Evolutionary conservation across 2,329 filamentous ascomycete genomes (phyloP), one percentile per base, ranked within the genome.

Genomic region (Fusarium circinatum): DNA sequence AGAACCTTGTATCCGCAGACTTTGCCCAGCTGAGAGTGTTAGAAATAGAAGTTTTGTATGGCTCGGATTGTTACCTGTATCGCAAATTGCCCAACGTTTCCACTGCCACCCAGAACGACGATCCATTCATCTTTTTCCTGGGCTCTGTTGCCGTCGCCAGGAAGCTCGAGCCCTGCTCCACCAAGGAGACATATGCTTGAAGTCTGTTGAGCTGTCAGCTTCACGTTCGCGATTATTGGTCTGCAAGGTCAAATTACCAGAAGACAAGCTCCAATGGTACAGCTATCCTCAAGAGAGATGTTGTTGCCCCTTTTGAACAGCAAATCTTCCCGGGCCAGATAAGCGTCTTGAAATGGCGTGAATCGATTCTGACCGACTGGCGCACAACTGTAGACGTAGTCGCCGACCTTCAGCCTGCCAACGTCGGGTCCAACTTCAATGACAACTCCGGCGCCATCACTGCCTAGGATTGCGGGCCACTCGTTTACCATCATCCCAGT

Each of bases 401-500:
- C 82, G 3, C 82, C 82, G 9, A 61, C 58, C 28, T 78, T 76
- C 55, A 84, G 76, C 59, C 76, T 81, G 11, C 58, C 70, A 44
- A 80, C 80, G 22, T 74, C 76, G 4, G 74, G 58, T 0, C 82
- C 82, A 24, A 77, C 65, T 20, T 80, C 79, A 26, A 80, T 58
- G 7, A 84, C 81, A 10, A 79, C 56, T 12, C 81, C 83, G 5
- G 76, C 78, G 15, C 78, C 81, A 51, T 84, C 83, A 49, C 81
- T 83, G 20, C 83, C 83, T 1, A 84, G 71, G 20, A 84, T 77
- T 5, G 81, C 81, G 2, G 83, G 83, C 77, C 79, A 83, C 11
- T 75, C 70, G 1, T 58, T 72, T 15, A 84, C 68, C 7, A 85
- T 73, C 0, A 80, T 42, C 15, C 82, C 83, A 1, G 76, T 77